These are phyloP conservation scores for Aspergillus transmontanensis DNA, from an alignment of 2,329 filamentous ascomycete genomes.

Conservation along the genomic window DNA sequence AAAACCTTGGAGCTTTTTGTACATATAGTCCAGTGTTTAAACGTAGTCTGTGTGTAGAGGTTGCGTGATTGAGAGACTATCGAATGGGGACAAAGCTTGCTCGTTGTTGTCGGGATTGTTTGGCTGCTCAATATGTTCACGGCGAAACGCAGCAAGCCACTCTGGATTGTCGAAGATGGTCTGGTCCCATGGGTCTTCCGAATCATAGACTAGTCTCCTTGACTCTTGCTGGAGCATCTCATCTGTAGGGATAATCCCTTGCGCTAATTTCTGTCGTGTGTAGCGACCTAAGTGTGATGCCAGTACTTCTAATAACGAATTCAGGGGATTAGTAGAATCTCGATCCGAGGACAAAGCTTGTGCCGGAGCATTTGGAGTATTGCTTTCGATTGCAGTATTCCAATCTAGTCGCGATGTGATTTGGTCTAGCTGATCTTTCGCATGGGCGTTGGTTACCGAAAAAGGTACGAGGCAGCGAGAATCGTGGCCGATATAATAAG, in stretches of 20 bases:
- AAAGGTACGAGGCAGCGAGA: conserved; percentile 24
- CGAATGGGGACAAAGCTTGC: background rate
- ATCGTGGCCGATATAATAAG: conserved; percentile 25
- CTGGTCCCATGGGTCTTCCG: conserved; percentile 53
- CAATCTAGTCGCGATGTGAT: conserved; percentile 13
- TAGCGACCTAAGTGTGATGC: conserved; percentile 21
- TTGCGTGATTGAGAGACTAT: background rate
- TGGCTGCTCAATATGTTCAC: conserved; percentile 1
- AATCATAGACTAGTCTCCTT: conserved; percentile 51
- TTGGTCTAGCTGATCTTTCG: conserved; percentile 21
- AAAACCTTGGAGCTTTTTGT: too few relatives aligned
- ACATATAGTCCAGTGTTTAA: too few relatives aligned
- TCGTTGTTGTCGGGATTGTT: background rate
- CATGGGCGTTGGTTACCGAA: conserved; percentile 17
- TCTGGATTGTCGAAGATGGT: conserved; percentile 31
- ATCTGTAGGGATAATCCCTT: conserved; percentile 45
- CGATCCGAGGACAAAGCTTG: background rate
- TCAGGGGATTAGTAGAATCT: conserved; percentile 1
- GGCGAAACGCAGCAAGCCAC: conserved; percentile 25
- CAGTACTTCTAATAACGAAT: conserved; percentile 18
- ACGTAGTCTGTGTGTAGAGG: background rate
- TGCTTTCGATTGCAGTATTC: background rate
- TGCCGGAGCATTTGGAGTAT: background rate
- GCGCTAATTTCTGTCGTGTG: conserved; percentile 15
- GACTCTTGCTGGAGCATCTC: conserved; percentile 54